Evolutionary conservation across 176 grass and related monocot genomes (phyloP), one percentile per base, ranked within the genome.

Genomic region (Bromus sterilis): DNA sequence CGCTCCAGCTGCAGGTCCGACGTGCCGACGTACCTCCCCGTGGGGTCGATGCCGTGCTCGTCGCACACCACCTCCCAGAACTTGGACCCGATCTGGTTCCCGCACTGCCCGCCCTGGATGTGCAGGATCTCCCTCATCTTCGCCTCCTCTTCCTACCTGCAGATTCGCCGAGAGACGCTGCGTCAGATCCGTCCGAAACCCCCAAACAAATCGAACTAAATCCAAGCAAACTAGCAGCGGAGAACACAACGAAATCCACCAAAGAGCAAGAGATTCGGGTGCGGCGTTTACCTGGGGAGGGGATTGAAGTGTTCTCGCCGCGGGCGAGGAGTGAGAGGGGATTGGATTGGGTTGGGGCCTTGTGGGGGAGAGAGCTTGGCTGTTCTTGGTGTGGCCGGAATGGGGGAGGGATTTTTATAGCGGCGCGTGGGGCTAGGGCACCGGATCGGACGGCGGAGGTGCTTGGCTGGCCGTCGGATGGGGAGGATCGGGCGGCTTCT

Each of bases 111-210:
- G 41, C 91, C 94, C 85, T 97, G 91, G 86, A 94, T 86, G 64
- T 97, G 94, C 68, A 97, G 63, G 75, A 97, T 97, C 80, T 97
- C 94, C 85, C 94, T 97, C 94, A 97, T 97, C 83, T 87, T 92
- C 13, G 33, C 42, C 59, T 9, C 6, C 3, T 31, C 14, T 9
- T 26, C 26, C 20, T 23, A 18, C 81, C 86, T 88, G 81, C 74
- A 24, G 1, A 35, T 12, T 7, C 4, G 46, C 34, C 44, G 34
- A 28, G 34, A 28, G 23, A 40, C 6, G 12, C 4, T 10, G 16
- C 0, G 3, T 67, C 11, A 69, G 46, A 80, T 62, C 46, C 55
- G 51, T 21, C 4, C 0, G 18, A 46, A 74, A 73, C n/a, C 16
- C 0, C 53, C 4, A 0, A 26, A 25, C 49, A 26, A 9, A 72